Base-by-base conservation (phyloP, 768 basidiomycete species). In the Panaeolus cyanescens region DNA sequence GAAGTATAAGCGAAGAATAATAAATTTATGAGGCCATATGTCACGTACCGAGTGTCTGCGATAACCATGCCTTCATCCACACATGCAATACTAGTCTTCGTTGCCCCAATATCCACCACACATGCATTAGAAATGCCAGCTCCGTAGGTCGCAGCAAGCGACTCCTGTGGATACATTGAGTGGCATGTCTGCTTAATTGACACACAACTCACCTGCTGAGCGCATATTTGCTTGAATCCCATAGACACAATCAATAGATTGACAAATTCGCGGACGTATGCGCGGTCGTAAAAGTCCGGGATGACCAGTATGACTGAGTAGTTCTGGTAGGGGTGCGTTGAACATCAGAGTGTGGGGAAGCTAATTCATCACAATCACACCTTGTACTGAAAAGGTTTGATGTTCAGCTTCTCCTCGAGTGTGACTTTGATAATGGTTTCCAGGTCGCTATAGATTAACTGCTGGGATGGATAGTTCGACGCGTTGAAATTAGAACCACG, bases 91-190 rank as follows among this genome's bases (percentile, higher is more conserved):
- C 85, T 93, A 1, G 93, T 95, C 59, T 82, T 85, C 15, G 80
- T 82, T 12, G 96, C 92, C 3, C 97, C 97, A 55, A 99, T 89
- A 72, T 99, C 94, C 33, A 99, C 92, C 4, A 99, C 93, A 68
- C 97, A 99, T 10, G 96, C 97, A 67, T 88, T 91, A 0, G 93
- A 93, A 56, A 99, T 88, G 6, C 96, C 96, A 6, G 96, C 95
- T 20, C 96, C 96, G 71, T 96, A 98, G 0, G 94, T 94, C 3
- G 96, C 95, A 32, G 93, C 92, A 37, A 96, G 79, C 3, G 94
- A 91, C 80, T 97, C 96, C 93, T 97, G 25, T 30, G 64, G 15
- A 61, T 4, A 40, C 40, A 30, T 59, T 45, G 15, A 58, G 39
- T 19, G 32, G 19, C 33, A 15, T 50, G 9, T 9, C 25, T 28